Conservation (phyloP, 2,329 filamentous ascomycete genomes). For the Neoascochyta sp. region DNA sequence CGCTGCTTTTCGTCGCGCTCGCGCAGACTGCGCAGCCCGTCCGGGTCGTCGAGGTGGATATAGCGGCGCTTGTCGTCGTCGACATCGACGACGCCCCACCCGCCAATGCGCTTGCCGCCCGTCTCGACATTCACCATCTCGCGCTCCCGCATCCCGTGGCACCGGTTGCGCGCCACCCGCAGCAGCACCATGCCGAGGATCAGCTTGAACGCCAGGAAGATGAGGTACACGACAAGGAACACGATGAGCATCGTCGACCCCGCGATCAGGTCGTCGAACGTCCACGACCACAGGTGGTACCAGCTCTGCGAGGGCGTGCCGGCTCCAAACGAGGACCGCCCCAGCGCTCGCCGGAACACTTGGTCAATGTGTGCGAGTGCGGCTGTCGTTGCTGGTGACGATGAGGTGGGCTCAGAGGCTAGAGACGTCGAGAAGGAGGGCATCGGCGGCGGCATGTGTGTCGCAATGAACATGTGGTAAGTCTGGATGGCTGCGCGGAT, state of each 20-base stretch:
- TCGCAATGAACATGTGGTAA: conserved; percentile 96
- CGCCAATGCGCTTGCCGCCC: conserved; percentile 71
- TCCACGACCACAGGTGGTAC: conserved; percentile 45
- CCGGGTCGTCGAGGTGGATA: conserved; percentile 82
- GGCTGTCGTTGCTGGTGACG: conserved; percentile 70
- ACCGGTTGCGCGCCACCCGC: conserved; percentile 72
- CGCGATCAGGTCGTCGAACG: conserved; percentile 70
- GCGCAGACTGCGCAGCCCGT: conserved; percentile 60
- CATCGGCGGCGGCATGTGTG: conserved; percentile 72
- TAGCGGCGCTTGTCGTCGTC: conserved; percentile 80
- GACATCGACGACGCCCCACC: conserved; percentile 81
- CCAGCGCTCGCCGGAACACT: conserved; percentile 72
- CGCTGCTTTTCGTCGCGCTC: conserved; percentile 61
- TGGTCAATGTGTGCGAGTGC: conserved; percentile 76
- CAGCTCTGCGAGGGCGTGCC: conserved; percentile 31
- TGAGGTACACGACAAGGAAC: conserved; percentile 78
- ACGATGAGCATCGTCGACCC: conserved; percentile 78
- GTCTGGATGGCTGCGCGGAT: conserved; percentile 92
- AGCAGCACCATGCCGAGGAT: conserved; percentile 85
- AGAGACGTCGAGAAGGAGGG: conserved; percentile 64
- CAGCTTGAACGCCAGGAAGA: conserved; percentile 77
- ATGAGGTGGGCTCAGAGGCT: conserved; percentile 51
- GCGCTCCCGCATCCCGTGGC: conserved; percentile 72
- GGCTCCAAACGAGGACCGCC: conserved; percentile 62
- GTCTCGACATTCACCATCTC: conserved; percentile 59